Percentiles rank a stretch among this genome's conserved stretches.
Conservation (phyloP, 345 rosid genomes). For the Chamaenerion angustifolium region DNA sequence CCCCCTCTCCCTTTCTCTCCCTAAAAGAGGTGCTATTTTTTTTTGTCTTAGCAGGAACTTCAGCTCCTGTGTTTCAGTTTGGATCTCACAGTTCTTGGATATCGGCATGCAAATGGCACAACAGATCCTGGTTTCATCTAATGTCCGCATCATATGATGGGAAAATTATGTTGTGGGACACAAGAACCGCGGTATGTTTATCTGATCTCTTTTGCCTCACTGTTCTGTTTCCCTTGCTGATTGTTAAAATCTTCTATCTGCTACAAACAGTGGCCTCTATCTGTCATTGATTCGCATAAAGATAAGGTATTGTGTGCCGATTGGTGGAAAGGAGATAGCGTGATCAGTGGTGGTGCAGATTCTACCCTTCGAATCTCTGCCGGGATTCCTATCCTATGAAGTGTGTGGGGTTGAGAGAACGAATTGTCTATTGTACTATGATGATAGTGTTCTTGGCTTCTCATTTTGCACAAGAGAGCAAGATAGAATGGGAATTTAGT, state of each 20-base stretch:
- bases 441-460: no score
- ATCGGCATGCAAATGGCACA: constrained; percentile 90
- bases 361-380: constrained; percentile 63
- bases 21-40: no score
- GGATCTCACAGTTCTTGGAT: constrained; percentile 87
- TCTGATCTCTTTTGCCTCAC: background rate
- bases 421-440: no score
- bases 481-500: no score
- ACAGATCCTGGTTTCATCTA: constrained; percentile 61
- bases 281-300: constrained; percentile 61
- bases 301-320: constrained; percentile 92
- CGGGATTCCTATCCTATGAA: constrained; percentile 40
- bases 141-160: constrained; percentile 93
- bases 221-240: background rate
- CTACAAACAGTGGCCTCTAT: constrained; percentile 67
- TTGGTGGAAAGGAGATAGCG: constrained; percentile 88
- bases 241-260: background rate
- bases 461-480: no score
- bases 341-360: constrained; percentile 87
- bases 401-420: constrained; percentile 6
- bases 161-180: constrained; percentile 97
- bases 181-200: constrained; percentile 80
- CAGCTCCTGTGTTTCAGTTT: constrained; percentile 77
- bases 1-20: no score
- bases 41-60: constrained; percentile 35